Evolutionary conservation across 179 eudicot species (phyloP), one percentile per base, ranked within the genome.

Genomic region (Amaranthus tricolor): DNA sequence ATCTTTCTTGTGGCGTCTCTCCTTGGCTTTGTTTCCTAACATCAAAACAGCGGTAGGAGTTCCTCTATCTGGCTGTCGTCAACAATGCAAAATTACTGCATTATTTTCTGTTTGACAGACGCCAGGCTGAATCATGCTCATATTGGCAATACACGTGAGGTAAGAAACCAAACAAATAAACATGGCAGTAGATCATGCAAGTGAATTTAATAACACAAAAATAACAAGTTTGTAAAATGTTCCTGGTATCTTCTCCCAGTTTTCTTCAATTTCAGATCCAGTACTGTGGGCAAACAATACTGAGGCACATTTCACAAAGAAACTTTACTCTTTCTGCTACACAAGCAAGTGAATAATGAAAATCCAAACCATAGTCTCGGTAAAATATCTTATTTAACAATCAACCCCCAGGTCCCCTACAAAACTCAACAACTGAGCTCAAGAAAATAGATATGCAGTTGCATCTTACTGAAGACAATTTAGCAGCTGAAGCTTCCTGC

Each of bases 11-110:
- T 82, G 90, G 77, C 88, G 86, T 84, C 68, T 81, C 55, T 90
- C 90, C 80, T 87, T 85, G 72, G 86, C 81, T 82, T 88, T 88
- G 61, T 67, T 81, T 81, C 77, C 86, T 50, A 84, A 79, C 77
- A 83, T 90, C 66, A 84, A 87, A 75, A 79, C 75, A 53, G 75
- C 56, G 11, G 90, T 85, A 2, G 88, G 89, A 81, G 76, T 81
- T 59, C 95, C 92, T 69, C 86, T 86, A 75, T 90, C 90, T 19
- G 88, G 83, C 95, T 90, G 74, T 68, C 74, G 68, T 80, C 67
- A 31, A 54, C 73, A 17, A 20, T 81, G 63, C 47, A 70, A 59
- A 59, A 59, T 59, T 7, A 31, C n/a, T 24, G 16, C n/a, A 31
- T 59, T 19, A 45, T 44, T 1, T 44, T 20, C 11, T 63, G 13